These are phyloP conservation scores for Colletotrichum eleusines DNA, from an alignment of 2,329 filamentous ascomycete genomes.

Conservation along the genomic window DNA sequence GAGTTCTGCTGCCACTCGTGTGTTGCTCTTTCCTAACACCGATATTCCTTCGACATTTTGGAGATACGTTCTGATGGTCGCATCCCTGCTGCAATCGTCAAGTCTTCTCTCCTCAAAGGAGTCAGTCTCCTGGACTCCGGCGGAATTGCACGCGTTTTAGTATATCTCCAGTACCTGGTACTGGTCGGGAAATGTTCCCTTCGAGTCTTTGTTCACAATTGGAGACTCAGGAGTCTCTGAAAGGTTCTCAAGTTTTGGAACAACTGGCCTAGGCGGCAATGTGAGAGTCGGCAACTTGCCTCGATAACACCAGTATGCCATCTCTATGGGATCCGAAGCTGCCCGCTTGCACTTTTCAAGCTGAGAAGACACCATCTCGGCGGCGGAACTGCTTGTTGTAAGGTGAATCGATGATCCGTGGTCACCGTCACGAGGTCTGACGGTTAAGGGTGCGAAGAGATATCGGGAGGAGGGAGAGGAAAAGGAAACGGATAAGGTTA, in stretches of 20 bases:
- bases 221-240: too few species aligned
- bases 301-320: not conserved
- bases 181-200: too few species aligned
- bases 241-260: too few species aligned
- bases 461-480: not conserved
- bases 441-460: not conserved
- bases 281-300: not conserved
- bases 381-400: not conserved
- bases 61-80: not conserved
- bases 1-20: not conserved
- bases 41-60: not conserved
- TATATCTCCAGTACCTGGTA: not conserved
- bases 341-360: not conserved
- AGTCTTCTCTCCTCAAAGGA: not conserved
- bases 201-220: too few species aligned
- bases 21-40: not conserved
- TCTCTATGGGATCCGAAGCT: not conserved
- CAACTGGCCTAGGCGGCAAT: not conserved
- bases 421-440: not conserved
- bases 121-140: too few species aligned
- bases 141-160: not conserved
- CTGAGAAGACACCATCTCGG: not conserved
- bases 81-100: not conserved
- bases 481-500: not conserved
- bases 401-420: not conserved